A percentile compares a stretch with the other conserved stretches of the same genome.
These are phyloP conservation scores for Manihot esculenta DNA, from an alignment of 441 rosid genomes.

Conservation along the genomic window DNA sequence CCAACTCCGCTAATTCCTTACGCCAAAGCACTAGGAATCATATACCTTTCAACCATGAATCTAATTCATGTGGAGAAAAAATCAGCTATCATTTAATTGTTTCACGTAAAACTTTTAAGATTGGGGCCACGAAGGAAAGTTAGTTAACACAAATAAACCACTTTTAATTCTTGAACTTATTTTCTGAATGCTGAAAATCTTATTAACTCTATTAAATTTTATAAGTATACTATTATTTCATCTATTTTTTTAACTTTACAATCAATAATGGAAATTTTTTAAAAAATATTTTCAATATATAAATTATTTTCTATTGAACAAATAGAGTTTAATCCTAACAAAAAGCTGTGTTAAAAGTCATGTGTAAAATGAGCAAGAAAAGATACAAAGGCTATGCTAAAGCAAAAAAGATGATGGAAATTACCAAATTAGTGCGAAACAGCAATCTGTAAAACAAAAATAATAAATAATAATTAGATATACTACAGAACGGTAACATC, in stretches of 20 bases:
- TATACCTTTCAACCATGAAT: not conserved
- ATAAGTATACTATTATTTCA: no score
- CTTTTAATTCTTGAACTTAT: no score
- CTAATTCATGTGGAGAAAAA: not conserved
- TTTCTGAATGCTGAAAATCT: no score
- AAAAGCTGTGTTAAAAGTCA: not conserved
- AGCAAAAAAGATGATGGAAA: conserved; percentile 3
- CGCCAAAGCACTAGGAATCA: not conserved
- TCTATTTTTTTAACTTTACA: no score
- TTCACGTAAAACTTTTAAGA: no score
- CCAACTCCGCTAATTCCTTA: not conserved
- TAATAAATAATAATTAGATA: conserved; percentile 15
- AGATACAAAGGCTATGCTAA: not conserved
- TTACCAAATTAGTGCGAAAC: conserved; percentile 42
- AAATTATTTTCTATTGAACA: no score
- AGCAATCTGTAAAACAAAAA: conserved; percentile 38
- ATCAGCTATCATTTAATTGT: no score
- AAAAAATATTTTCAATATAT: no score
- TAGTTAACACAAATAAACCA: no score
- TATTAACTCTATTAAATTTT: no score
- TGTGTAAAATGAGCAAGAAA: not conserved
- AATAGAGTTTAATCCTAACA: not conserved
- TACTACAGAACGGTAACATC: not conserved
- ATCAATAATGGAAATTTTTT: no score
- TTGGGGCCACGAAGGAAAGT: no score